phyloP scores from a whole-genome alignment of 2,329 filamentous ascomycete genomes.

The Pseudomassariella vexata region DNA sequence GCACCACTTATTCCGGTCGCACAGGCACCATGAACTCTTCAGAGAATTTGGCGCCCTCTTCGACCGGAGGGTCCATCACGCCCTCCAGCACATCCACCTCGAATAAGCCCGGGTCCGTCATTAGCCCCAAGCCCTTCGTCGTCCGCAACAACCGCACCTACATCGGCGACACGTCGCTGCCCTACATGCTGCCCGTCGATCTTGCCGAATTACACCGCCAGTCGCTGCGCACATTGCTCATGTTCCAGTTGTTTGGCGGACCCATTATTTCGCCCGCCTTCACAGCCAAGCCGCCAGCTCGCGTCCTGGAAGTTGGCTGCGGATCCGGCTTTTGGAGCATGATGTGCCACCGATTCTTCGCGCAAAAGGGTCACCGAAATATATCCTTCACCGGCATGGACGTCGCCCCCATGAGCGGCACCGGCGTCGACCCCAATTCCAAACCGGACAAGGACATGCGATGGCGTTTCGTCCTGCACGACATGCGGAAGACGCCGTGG shows the following conservation, averaged over 20 bases:
- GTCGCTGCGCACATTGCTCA: slow-evolving; percentile 73
- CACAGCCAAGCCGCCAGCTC: slow-evolving; percentile 61
- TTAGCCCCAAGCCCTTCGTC: slow-evolving; percentile 50
- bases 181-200: slow-evolving; percentile 86
- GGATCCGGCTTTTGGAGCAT: slow-evolving; percentile 87
- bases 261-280: slow-evolving; percentile 70
- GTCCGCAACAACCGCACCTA: slow-evolving; percentile 77
- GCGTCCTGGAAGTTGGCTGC: slow-evolving; percentile 81
- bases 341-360: slow-evolving; percentile 77
- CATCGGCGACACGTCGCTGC: slow-evolving; percentile 63
- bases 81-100: slow-evolving; percentile 17
- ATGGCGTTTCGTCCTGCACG: slow-evolving; percentile 86
- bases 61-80: slow-evolving; percentile 32
- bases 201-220: slow-evolving; percentile 83
- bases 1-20: slow-evolving; percentile 31
- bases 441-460: slow-evolving; percentile 68
- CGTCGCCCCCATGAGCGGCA: slow-evolving; percentile 63
- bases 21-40: slow-evolving; percentile 42
- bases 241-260: slow-evolving; percentile 74
- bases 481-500: slow-evolving; percentile 68
- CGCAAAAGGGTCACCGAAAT: slow-evolving; percentile 58
- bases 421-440: slow-evolving; percentile 28
- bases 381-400: slow-evolving; percentile 81
- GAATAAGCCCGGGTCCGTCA: slow-evolving; percentile 14
- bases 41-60: slow-evolving; percentile 34